Evolutionary conservation across 805 yeast genomes (phyloP), one percentile per base, ranked within the genome.

Genomic region (Torulaspora delbrueckii): DNA sequence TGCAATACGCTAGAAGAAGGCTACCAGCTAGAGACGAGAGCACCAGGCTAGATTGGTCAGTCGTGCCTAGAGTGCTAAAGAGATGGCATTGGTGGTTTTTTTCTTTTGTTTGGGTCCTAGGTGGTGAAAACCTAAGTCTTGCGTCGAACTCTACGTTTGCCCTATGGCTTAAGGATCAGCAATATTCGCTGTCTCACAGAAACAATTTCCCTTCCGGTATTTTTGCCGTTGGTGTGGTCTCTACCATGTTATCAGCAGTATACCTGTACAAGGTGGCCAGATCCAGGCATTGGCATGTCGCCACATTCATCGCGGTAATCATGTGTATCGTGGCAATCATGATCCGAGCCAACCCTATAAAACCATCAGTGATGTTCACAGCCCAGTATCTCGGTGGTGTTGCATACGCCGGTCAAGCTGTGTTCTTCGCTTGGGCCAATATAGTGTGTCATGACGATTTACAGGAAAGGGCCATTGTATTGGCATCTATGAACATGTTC

Each of bases 401-500:
- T 12, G 59, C 79, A 0, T 78, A 73, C 52, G 79, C 83, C 28
- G 83, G 81, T 3, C 84, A 80, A 50, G 76, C 85, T 0, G 70
- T 75, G 0, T 76, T 77, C 58, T 76, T 81, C 42, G 77, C 84
- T 0, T 80, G 85, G 84, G 82, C 82, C 2, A 79, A 80, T 53
- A 67, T 77, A 38, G 76, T 78, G 1, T 77, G 82, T 50, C 71
- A 74, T 26, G 71, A 76, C 50, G 86, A 82, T 59, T 59, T 77
- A 22, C 79, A 81, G 65, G 83, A 78, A 55, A 70, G 86, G 56
- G 83, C 86, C 0, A 68, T 81, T 38, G 82, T 79, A 1, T 65
- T 81, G 40, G 86, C 82, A 0, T 77, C 82, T 0, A 79, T 79
- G 83, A 79, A 79, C 59, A 78, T 78, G 81, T 77, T 78, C 59